Percentiles rank a stretch among this genome's conserved stretches.
phyloP scores from a whole-genome alignment of 768 basidiomycete species.

The Phaeolepiota aurea region DNA sequence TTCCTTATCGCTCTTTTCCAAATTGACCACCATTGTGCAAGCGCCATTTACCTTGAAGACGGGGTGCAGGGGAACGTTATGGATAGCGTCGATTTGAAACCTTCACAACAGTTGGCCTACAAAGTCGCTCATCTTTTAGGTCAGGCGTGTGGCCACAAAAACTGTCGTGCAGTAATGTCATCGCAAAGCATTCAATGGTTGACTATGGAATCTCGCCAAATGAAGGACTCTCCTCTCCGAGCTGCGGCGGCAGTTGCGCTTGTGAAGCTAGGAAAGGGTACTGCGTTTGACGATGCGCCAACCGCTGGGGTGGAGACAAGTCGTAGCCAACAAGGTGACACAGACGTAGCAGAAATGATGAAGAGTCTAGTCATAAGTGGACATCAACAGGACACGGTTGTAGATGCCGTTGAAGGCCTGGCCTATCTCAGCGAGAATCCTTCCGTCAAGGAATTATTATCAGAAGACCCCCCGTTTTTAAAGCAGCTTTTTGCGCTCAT shows the following conservation, averaged over 20 bases:
- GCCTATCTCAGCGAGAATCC: slow-evolving; percentile 73
- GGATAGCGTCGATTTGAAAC: slow-evolving; percentile 63
- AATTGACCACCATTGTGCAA: slow-evolving; percentile 65
- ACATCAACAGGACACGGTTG: slow-evolving; percentile 30
- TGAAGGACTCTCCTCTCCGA: slow-evolving; percentile 35
- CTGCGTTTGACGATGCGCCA: slow-evolving; percentile 30
- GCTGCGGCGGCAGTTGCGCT: slow-evolving; percentile 67
- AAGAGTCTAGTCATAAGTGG: slow-evolving; percentile 42
- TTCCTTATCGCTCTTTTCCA: slow-evolving; percentile 80
- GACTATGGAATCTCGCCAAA: slow-evolving; percentile 42
- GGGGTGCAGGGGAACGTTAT: slow-evolving; percentile 55
- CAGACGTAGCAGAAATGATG: slow-evolving; percentile 45
- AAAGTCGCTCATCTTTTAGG: slow-evolving; percentile 68
- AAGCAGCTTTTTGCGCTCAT: slow-evolving; percentile 47
- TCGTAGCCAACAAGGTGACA: slow-evolving; percentile 21
- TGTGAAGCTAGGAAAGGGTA: slow-evolving; percentile 66
- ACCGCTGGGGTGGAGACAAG: slow-evolving; percentile 13
- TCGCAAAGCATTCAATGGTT: slow-evolving; percentile 61
- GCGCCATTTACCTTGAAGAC: slow-evolving; percentile 55
- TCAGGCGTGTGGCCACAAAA: slow-evolving; percentile 69
- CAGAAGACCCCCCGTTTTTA: slow-evolving; percentile 46
- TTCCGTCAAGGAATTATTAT: slow-evolving; percentile 52
- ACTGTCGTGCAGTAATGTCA: slow-evolving; percentile 55
- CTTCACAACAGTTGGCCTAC: slow-evolving; percentile 38
- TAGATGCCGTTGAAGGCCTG: slow-evolving; percentile 75